Base-by-base conservation (phyloP, 176 grass and related monocot genomes). In the Carex myosuroides region DNA sequence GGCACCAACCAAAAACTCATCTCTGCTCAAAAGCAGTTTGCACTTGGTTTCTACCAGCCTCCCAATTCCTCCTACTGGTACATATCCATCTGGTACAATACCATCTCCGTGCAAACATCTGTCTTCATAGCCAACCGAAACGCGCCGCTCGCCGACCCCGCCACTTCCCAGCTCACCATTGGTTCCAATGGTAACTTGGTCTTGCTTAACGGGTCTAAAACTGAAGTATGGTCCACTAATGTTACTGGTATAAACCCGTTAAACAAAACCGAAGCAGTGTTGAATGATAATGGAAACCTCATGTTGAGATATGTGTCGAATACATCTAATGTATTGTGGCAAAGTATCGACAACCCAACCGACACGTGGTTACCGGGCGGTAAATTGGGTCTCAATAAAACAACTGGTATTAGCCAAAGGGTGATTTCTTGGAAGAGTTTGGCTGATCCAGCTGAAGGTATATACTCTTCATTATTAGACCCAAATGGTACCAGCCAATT, bases 21-120 rank as follows among this genome's bases (percentile, higher is more conserved):
- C 53, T 94, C 92, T 69, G 77, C 74, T 75, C 29, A 58, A 44
- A 86, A 86, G 53, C 88, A 77, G 32, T 97, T 97, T 63, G 12
- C 71, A 13, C 69, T 97, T 50, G 94, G 94, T 11, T 97, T 97
- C 90, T 89, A 89, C 92, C 66, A 85, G 26, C 85, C 92, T 6
- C 3, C 24, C 55, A 79, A 68, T 82, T 67, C 86, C 37, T 35
- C 81, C 46, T 84, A 69, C 33, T 94, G 89, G 87, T 98, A 98
- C 89, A 89, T 98, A 63, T 87, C 87, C 53, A 98, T 98, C 90
- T 98, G 95, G 95, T 98, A 98, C 84, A 94, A 76, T 79, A 91
- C 83, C 66, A 87, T 93, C 87, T 86, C 57, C 1, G 0, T 6
- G 78, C 0, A 10, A 37, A 93, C 92, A 52, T 13, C 92, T 0